phyloP scores from a whole-genome alignment of 148 eudicot genomes.

The Spergularia bocconei region DNA sequence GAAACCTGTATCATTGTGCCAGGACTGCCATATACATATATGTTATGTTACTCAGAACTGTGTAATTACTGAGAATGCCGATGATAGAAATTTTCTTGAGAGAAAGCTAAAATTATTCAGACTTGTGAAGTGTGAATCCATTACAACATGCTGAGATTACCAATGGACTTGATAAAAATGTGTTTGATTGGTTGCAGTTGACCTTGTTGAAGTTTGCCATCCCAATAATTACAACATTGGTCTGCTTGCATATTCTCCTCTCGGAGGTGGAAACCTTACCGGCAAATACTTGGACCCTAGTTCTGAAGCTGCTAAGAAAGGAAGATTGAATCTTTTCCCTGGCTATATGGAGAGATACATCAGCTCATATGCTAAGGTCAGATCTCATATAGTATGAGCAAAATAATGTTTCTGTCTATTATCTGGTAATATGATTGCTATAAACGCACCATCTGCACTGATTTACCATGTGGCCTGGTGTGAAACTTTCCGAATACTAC shows the following conservation, averaged over 20 bases:
- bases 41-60: neutral
- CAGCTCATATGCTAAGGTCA: constrained; percentile 69
- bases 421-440: neutral
- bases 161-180: neutral
- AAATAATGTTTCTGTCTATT: neutral
- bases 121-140: too few species aligned
- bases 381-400: neutral
- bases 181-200: constrained; percentile 53
- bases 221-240: constrained; percentile 91
- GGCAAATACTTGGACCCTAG: constrained; percentile 76
- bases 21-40: too few species aligned
- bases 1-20: too few species aligned
- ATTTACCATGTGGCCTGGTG: neutral
- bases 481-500: too few species aligned
- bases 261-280: constrained; percentile 78
- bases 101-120: neutral
- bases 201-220: constrained; percentile 94
- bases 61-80: neutral
- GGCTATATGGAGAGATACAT: constrained; percentile 94
- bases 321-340: constrained; percentile 91
- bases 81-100: too few species aligned
- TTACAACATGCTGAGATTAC: neutral
- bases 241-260: constrained; percentile 85
- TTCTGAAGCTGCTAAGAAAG: constrained; percentile 77
- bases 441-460: neutral